phyloP scores from a whole-genome alignment of 257 asterid genomes.

The Vinca minor region DNA sequence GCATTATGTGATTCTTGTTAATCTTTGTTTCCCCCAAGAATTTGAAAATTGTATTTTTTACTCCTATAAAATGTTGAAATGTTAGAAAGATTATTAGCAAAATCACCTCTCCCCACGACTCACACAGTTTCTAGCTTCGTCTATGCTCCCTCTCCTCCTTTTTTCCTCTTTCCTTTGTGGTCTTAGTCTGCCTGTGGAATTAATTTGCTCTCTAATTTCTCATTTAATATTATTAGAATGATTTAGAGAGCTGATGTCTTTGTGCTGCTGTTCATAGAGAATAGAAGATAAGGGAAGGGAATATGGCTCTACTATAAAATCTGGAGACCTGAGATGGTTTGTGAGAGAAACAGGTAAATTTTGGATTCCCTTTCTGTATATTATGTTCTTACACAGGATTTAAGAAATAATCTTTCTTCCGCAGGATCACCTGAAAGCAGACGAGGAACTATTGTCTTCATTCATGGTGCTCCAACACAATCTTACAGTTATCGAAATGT shows the following conservation, averaged over 20 bases:
- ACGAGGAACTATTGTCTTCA: conserved; percentile 77
- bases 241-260: conserved; percentile 14
- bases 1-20: neutral
- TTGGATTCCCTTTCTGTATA: conserved; percentile 8
- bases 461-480: conserved; percentile 98
- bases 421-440: conserved; percentile 71
- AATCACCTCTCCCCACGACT: too few relatives aligned
- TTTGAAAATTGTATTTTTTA: too few relatives aligned
- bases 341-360: conserved; percentile 88
- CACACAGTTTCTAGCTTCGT: too few relatives aligned
- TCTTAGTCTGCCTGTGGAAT: neutral
- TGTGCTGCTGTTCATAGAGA: conserved; percentile 37
- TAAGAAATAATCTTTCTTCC: conserved; percentile 16
- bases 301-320: conserved; percentile 58
- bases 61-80: too few relatives aligned
- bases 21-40: neutral
- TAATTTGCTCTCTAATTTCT: neutral
- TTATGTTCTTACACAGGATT: neutral
- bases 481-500: conserved; percentile 91
- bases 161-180: neutral
- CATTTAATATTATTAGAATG: neutral
- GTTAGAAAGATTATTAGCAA: too few relatives aligned
- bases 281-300: conserved; percentile 83
- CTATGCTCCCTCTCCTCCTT: too few relatives aligned
- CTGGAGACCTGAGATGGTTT: conserved; percentile 88